These are phyloP conservation scores for Cicer yamashitae DNA, from an alignment of 306 rosid species.

Conservation along the genomic window DNA sequence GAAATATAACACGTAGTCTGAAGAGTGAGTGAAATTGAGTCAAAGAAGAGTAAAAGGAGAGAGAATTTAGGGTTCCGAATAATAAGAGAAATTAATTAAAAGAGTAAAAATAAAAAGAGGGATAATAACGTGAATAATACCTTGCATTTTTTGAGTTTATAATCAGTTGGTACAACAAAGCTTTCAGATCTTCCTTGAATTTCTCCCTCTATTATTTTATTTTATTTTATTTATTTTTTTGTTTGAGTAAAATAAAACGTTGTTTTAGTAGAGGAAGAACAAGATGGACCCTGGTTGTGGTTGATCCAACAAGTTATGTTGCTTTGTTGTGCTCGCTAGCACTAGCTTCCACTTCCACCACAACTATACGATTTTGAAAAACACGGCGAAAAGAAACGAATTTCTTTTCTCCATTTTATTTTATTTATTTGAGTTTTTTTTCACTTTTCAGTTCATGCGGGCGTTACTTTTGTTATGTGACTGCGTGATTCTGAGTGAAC, in stretches of 20 bases:
- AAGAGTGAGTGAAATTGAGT: constrained; percentile 40
- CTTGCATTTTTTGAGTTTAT: constrained; percentile 55
- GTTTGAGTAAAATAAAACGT: not conserved
- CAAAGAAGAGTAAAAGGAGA: constrained; percentile 46
- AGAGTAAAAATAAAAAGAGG: constrained; percentile 8
- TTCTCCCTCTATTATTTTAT: not conserved
- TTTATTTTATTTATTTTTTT: not conserved
- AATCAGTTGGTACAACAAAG: constrained; percentile 36
- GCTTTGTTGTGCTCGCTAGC: constrained; percentile 6
- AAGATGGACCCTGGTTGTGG: constrained; percentile 38
- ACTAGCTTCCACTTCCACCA: constrained; percentile 20
- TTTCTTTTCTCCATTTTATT: constrained; percentile 13
- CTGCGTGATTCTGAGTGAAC: not conserved
- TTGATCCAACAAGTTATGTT: constrained; percentile 35
- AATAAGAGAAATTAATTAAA: not conserved
- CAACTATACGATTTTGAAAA: constrained; percentile 22
- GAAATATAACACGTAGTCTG: constrained; percentile 6
- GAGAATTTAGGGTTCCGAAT: constrained; percentile 57
- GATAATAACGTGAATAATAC: constrained; percentile 43
- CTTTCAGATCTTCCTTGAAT: constrained; percentile 57
- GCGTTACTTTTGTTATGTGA: constrained; percentile 23
- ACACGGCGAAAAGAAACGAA: not conserved
- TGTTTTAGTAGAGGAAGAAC: not conserved
- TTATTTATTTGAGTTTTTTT: not conserved
- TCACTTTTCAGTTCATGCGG: constrained; percentile 42